phyloP scores from a whole-genome alignment of 768 basidiomycete species.

The Tulasnella sp. region DNA sequence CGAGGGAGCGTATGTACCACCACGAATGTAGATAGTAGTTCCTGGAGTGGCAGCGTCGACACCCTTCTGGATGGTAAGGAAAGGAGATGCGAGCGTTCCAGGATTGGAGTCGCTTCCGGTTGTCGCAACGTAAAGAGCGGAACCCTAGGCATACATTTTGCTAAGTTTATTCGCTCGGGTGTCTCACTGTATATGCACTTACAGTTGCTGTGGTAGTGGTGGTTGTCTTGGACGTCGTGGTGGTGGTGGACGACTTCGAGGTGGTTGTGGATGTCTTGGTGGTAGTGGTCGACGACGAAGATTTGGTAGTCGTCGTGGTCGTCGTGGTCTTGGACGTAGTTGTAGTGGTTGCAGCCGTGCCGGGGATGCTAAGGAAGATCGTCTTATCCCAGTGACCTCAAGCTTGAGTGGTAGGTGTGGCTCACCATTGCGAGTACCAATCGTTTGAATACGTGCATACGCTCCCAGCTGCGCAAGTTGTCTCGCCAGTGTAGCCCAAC shows the following conservation, averaged over 20 bases:
- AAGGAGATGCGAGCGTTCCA: slow-evolving; percentile 24
- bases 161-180: not conserved
- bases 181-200: not conserved
- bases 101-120: slow-evolving; percentile 25
- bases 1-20: slow-evolving; percentile 24
- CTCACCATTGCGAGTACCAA: slow-evolving; percentile 7
- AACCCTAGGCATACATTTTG: not conserved
- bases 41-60: slow-evolving; percentile 25
- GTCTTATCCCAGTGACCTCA: not conserved
- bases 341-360: not conserved
- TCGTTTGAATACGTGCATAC: slow-evolving; percentile 13
- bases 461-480: not conserved
- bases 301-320: not conserved
- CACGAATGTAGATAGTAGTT: slow-evolving; percentile 27
- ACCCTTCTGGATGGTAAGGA: slow-evolving; percentile 25
- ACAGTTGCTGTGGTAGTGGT: not conserved
- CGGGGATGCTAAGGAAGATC: not conserved
- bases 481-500: not conserved
- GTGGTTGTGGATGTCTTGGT: not conserved
- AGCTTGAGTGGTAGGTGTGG: not conserved
- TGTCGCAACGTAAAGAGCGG: slow-evolving; percentile 17
- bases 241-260: not conserved
- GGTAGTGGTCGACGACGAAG: not conserved
- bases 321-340: too few species aligned
- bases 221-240: not conserved